Base-by-base conservation (phyloP, 345 rosid species). In the Hibiscus mutabilis region DNA sequence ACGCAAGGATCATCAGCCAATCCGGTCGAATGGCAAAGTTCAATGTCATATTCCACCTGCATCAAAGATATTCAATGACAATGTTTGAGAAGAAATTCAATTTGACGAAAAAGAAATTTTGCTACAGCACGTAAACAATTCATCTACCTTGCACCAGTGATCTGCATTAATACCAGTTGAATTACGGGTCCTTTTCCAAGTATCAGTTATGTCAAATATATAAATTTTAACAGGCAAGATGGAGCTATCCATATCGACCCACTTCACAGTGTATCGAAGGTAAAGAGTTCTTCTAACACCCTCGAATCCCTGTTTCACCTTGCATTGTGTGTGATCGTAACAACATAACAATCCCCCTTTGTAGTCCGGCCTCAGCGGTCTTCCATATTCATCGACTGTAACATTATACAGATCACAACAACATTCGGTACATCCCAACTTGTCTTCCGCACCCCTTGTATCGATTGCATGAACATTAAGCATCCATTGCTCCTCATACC, bases 401-500 rank as follows among this genome's bases (percentile, higher is more conserved):
- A 89, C 74, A 66, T 91, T 91, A 70, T 91, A 93, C 6, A 91
- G 82, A 78, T 88, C 81, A 80, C 97, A 88, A 51, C 74, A 63
- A 60, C 98, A 93, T 35, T 93, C 97, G 0, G 82, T 89, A 80
- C 98, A 91, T 59, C 98, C 96, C 74, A 83, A 74, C 61, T 55
- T 84, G 71, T 89, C 92, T 57, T 78, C 86, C 15, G 78, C 97
- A 12, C 96, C 97, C 46, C 98, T 79, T 0, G 96, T 89, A 78
- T 94, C 98, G 18, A 94, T 91, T 1, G 97, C 97, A 49, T 94
- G 95, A 55, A 91, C 80, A 75, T 89, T 91, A 29, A 94, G 84
- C 75, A 88, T 0, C 97, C 98, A 88, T 73, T 69, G 73, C 76
- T 89, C 90, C 76, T 88, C 86, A 69, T 80, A 83, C 5, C 97